A percentile compares a stretch with the other conserved stretches of the same genome.
These are phyloP conservation scores for Pseudophaeomoniella oleicola DNA, from an alignment of 2,329 filamentous ascomycete genomes.

Conservation along the genomic window DNA sequence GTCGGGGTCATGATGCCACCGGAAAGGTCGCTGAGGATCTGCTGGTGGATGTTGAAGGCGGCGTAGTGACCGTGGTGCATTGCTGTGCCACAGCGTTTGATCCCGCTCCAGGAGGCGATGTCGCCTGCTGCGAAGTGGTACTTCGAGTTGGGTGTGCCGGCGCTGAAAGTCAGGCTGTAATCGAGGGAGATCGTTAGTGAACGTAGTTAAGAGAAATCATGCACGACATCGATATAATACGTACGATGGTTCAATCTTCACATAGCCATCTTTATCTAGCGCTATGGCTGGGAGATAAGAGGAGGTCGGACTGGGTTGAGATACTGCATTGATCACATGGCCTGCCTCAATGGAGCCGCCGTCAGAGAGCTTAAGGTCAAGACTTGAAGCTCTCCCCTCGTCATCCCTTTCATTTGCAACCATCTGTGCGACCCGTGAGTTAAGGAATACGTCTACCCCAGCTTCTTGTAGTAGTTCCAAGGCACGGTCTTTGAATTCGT, in stretches of 20 bases:
- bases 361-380: conserved; percentile 45
- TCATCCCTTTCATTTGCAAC: conserved; percentile 31
- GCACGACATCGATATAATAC: no score
- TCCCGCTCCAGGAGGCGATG: no score
- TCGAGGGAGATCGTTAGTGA: no score
- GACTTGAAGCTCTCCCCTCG: conserved; percentile 28
- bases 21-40: conserved; percentile 36
- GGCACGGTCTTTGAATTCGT: conserved; percentile 51
- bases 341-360: conserved; percentile 48
- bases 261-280: conserved; percentile 50
- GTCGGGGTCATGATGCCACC: neutral
- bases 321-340: conserved; percentile 56
- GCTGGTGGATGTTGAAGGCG: conserved; percentile 53
- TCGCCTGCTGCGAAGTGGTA: no score
- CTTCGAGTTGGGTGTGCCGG: no score
- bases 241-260: conserved; percentile 46
- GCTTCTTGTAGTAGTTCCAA: conserved; percentile 43
- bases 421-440: no score
- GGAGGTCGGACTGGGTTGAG: conserved; percentile 46
- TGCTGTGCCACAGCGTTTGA: conserved; percentile 64
- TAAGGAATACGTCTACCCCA: conserved; percentile 52
- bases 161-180: no score
- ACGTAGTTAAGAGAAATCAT: no score
- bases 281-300: conserved; percentile 44
- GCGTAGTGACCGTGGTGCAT: conserved; percentile 58